Evolutionary conservation across 2,329 filamentous ascomycete genomes (phyloP), one percentile per base, ranked within the genome.

Genomic region (Podosphaera fusca): DNA sequence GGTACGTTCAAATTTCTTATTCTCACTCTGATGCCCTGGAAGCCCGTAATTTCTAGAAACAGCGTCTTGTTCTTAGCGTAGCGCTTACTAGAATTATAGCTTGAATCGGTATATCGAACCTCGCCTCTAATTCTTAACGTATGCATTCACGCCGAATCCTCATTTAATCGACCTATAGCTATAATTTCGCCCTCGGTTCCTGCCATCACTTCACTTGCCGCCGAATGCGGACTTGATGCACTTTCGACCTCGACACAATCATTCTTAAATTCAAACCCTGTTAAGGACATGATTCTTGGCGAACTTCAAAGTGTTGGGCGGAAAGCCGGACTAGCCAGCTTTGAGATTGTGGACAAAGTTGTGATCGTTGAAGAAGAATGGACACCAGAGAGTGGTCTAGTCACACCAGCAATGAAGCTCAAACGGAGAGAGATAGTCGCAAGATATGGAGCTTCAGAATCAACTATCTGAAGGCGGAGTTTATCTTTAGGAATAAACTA

Each of bases 41-140:
- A 21, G 21, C 21, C 21, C 21, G 21, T 21, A 21, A 21, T 21
- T 21, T 21, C 21, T 21, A 21, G 21, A 21, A 21, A 21, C 21
- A 21, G 21, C 21, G 21, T 21, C 21, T 21, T 21, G 21, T 10
- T 38, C 6, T 29, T 7, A 9, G 35, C 33, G n/a, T 8, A 29
- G 36, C 57, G 45, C 21, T 49, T 50, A 47, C 4, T 62, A 14
- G 69, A 72, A 61, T 67, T 73, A 14, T 21, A 52, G 75, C 80
- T 95, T 58, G 89, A 95, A 73, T 84, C 88, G 2, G 76, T 94
- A 56, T 95, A 95, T 73, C 83, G 89, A 60, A 82, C 85, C 45
- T 79, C 78, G 12, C 75, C 79, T 14, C 77, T 84, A 12, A 86
- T 94, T 21, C 77, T 78, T 60, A 94, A 94, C 72, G 80, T 95